Evolutionary conservation across 1,284 basidiomycete species (phyloP), one percentile per base, ranked within the genome.

Genomic region (Ustilago crameri): DNA sequence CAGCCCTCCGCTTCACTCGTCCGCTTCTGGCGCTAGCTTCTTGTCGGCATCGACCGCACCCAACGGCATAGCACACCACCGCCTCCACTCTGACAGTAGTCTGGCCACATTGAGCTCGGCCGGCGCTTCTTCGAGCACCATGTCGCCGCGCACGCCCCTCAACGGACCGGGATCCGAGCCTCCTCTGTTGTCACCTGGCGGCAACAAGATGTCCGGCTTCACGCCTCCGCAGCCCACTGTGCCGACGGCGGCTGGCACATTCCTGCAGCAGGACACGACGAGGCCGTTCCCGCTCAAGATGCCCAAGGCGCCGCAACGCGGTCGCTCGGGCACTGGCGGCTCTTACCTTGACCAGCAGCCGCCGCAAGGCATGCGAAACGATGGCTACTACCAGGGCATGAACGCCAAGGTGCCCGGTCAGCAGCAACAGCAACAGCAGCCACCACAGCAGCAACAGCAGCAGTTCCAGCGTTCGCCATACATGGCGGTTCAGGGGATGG

Each of bases 241-340:
- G 20, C 64, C 70, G 4, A 53, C 50, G 3, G 55, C 51, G 1
- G 50, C 58, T 9, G 59, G 64, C 8, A 51, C 48, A 2, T 67
- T 68, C 35, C 27, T 73, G 15, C 55, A 63, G n/a, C 69, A 72
- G 46, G 64, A 68, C 41, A 42, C 49, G 14, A 34, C 50, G 7
- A 15, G 70, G 12, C 66, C 66, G 5, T 74, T 74, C 48, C 61
- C 71, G 45, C 56, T 74, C 32, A 74, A 74, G 51, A 74, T 74
- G 71, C 71, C 71, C 30, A 73, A 73, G 34, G 60, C 57, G 0
- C 59, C 60, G 3, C 41, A 37, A 7, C 55, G 64, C 27, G 58
- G 54, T 37, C 43, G 69, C 9, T 63, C 63, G 7, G 69, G 54
- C 23, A 72, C 63, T 2, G 63, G 51, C 18, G 55, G 44, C 48